Base-by-base conservation (phyloP, 495 filamentous ascomycete species). In the Penicillium arizonense region DNA sequence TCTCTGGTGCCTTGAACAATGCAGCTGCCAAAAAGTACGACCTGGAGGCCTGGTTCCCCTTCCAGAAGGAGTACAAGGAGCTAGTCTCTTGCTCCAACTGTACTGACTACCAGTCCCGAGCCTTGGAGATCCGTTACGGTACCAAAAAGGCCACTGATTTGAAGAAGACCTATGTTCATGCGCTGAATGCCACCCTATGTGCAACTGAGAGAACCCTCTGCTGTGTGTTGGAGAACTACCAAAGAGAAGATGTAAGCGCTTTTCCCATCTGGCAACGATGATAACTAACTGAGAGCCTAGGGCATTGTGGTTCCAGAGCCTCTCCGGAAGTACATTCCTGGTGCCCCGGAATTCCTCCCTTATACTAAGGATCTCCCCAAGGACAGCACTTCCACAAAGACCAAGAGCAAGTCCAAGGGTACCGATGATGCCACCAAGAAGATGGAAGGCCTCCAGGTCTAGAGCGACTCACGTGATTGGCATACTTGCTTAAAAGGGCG, bases 21-120 rank as follows among this genome's bases (percentile, higher is more conserved):
- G 91, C 90, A 0, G 94, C 95, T 5, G 73, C 90, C 5, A 96
- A 96, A 78, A 98, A 98, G 67, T 95, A 87, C 65, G 94, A 98
- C 62, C 81, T 97, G 13, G 94, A 98, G 68, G 95, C 95, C 2
- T 96, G 91, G 89, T 97, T 97, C 73, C 95, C 92, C 20, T 91
- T 90, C 81, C 89, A 93, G 59, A 86, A 89, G 54, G 95, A 97
- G 69, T 97, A 96, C 81, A 98, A 97, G 73, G 91, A 96, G 70
- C 80, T 97, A 12, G 93, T 98, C 36, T 96, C 90, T 21, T 96
- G 90, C 78, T 91, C 87, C 50, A 97, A 96, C 72, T 97, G 92
- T 77, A 94, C 90, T 0, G 92, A 97, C 68, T 97, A 96, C 77
- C 92, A 97, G 74, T 85, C 88, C 30, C 77, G 92, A 41, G 90